phyloP scores from a whole-genome alignment of 495 filamentous ascomycete species.

The Penicillium crystallinum region DNA sequence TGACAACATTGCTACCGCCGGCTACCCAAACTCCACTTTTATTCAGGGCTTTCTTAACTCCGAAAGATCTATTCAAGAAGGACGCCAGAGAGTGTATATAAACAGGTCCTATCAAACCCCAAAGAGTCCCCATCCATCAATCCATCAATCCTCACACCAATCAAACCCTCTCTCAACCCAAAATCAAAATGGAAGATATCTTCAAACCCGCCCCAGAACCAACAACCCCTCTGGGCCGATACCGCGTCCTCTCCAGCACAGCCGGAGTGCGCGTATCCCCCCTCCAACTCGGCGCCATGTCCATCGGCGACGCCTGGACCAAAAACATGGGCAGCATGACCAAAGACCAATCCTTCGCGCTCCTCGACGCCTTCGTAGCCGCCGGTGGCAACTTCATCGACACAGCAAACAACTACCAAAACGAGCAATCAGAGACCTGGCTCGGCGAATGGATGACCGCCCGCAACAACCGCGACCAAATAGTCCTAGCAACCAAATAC shows the following conservation, averaged over 20 bases:
- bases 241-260: slow-evolving; percentile 54
- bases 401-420: slow-evolving; percentile 53
- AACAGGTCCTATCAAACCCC: neutral
- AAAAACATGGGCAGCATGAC: slow-evolving; percentile 45
- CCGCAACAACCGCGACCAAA: slow-evolving; percentile 52
- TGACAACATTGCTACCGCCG: too few relatives aligned
- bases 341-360: slow-evolving; percentile 40
- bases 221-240: slow-evolving; percentile 50
- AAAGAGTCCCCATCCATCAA: neutral
- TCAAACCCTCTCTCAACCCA: neutral
- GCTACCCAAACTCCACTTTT: too few relatives aligned
- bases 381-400: slow-evolving; percentile 52
- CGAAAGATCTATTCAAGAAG: neutral
- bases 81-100: neutral
- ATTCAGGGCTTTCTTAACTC: neutral
- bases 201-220: slow-evolving; percentile 42
- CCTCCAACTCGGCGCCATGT: slow-evolving; percentile 58
- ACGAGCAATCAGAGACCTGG: slow-evolving; percentile 49
- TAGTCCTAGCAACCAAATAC: slow-evolving; percentile 74
- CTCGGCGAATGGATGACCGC: slow-evolving; percentile 55
- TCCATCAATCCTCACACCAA: neutral
- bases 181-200: slow-evolving; percentile 37
- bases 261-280: slow-evolving; percentile 59
- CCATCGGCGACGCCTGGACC: slow-evolving; percentile 52
- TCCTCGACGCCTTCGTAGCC: slow-evolving; percentile 50